A percentile compares a stretch with the other conserved stretches of the same genome.
Evolutionary conservation across 345 rosid genomes (phyloP).

Genomic region (Pistacia vera): DNA sequence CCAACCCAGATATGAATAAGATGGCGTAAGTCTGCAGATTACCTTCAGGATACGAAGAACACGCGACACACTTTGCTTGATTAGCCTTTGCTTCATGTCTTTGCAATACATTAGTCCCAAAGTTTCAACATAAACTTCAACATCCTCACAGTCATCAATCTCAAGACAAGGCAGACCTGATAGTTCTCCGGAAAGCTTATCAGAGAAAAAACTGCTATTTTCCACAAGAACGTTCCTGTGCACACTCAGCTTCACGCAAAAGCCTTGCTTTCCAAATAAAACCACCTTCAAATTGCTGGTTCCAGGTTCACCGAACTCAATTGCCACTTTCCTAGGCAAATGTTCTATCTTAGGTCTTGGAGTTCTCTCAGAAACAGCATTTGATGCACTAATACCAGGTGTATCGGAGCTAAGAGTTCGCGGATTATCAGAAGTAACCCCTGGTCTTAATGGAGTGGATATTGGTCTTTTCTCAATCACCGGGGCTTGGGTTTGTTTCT

Average conservation of each 20-base stretch:
- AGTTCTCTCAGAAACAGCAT: constrained; percentile 54
- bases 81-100: constrained; percentile 90
- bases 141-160: constrained; percentile 84
- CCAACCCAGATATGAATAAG: constrained; percentile 14
- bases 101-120: constrained; percentile 96
- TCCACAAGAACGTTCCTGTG: constrained; percentile 76
- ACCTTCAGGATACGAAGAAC: constrained; percentile 94
- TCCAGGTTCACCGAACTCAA: constrained; percentile 93
- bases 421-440: constrained; percentile 52
- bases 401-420: constrained; percentile 36
- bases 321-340: constrained; percentile 85
- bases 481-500: constrained; percentile 46
- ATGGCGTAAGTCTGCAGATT: constrained; percentile 21
- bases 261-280: constrained; percentile 87
- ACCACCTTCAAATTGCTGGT: constrained; percentile 86
- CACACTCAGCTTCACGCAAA: constrained; percentile 90
- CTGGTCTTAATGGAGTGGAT: constrained; percentile 52
- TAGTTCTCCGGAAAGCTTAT: constrained; percentile 62
- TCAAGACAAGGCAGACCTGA: constrained; percentile 66
- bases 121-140: constrained; percentile 90
- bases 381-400: constrained; percentile 42
- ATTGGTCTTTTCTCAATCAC: constrained; percentile 58
- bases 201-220: constrained; percentile 71
- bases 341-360: constrained; percentile 74
- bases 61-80: constrained; percentile 86